Conservation (phyloP, 306 rosid genomes). For the Heteromeles arbutifolia region DNA sequence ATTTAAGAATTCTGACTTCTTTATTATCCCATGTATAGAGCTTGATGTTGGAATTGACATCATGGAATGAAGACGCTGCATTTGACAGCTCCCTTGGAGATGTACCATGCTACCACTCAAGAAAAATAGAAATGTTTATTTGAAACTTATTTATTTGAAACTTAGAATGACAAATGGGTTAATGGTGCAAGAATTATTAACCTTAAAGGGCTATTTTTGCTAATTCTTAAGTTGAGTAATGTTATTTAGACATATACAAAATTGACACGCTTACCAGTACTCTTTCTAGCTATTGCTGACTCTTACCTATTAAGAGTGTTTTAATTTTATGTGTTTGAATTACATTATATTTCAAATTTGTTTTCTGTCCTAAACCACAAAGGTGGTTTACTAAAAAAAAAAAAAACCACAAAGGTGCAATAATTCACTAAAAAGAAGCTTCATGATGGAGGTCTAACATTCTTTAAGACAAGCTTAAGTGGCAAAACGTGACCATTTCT, state of each 20-base stretch:
- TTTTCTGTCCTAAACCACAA: not conserved
- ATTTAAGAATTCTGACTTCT: no score
- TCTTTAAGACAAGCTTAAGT: constrained; percentile 17
- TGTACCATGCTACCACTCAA: no score
- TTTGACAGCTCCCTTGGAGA: not conserved
- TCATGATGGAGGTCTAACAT: not conserved
- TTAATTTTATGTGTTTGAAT: not conserved
- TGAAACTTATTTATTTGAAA: no score
- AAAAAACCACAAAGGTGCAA: not conserved
- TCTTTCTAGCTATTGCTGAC: no score
- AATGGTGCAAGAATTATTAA: no score
- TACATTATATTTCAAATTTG: not conserved
- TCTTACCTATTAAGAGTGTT: no score
- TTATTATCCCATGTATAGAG: not conserved
- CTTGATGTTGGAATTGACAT: not conserved
- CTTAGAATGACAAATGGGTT: not conserved
- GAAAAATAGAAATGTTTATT: no score
- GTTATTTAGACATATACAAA: no score
- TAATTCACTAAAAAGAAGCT: not conserved
- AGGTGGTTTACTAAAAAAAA: no score
- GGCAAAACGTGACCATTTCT: constrained; percentile 10
- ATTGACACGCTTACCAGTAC: no score
- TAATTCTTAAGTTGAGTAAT: no score
- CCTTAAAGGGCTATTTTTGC: not conserved
- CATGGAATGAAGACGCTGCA: not conserved